Evolutionary conservation across 2,329 filamentous ascomycete species (phyloP), one percentile per base, ranked within the genome.

Genomic region (Stachybotrys chartarum): DNA sequence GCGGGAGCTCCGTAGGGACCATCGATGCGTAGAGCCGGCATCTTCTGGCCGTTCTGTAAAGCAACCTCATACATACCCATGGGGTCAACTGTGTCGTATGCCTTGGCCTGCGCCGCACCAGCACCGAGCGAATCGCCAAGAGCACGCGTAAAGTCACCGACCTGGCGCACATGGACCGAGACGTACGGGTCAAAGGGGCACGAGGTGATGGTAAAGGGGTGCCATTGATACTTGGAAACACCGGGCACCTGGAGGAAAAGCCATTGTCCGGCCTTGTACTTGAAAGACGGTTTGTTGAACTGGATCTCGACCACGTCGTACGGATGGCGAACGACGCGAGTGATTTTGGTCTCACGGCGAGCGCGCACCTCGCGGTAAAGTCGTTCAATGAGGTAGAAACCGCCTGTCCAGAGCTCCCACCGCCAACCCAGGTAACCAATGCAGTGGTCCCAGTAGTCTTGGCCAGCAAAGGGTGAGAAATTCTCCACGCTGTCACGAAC

Each of bases 41-140:
- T 97, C 66, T 88, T 83, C 69, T 97, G 90, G 31, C 93, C 93
- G 67, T 96, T 93, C 70, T 93, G 86, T 5, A 97, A 84, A 16
- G 93, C 94, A 32, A 99, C 90, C 72, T 99, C 94, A 79, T 97
- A 99, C 90, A 97, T 96, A 53, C 92, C 93, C 77, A 90, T 88
- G 1, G 91, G 91, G 66, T 97, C 93, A 32, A 97, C 85, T 53
- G 86, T 87, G 54, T 96, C 90, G 70, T 96, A 94, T 49, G 97
- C 83, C 74, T 95, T 93, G 53, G 88, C 81, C 72, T 97, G 93
- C 1, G 91, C 87, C 6, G 83, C 77, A 63, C 93, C 94, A 32
- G 93, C 94, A 70, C 94, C 94, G n/a, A 97, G 83, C 10, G 93
- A 90, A 64, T 97, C 90, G 68, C 91, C 94, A n/a, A 99, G 82